These are phyloP conservation scores for Aspergillus neoniger DNA, from an alignment of 2,329 filamentous ascomycete species.

Conservation along the genomic window DNA sequence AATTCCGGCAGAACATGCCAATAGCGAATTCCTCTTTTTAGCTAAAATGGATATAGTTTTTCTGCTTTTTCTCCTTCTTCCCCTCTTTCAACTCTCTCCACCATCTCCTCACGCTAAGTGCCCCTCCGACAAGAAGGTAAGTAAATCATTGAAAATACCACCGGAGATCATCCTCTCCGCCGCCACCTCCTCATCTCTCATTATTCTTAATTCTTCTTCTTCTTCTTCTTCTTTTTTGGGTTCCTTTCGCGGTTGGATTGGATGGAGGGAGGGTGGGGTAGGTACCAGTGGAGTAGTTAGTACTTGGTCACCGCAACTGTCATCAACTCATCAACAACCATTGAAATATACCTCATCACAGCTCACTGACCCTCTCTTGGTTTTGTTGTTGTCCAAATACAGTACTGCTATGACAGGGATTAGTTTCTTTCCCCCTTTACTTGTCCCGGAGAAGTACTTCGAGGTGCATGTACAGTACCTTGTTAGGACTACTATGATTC, in stretches of 20 bases:
- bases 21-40: neutral
- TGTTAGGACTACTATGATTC: no score
- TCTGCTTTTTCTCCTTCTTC: neutral
- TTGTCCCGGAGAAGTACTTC: no score
- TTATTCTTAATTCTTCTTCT: neutral
- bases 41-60: neutral
- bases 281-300: no score
- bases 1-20: neutral
- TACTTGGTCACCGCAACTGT: constrained; percentile 12
- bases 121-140: neutral
- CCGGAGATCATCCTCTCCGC: constrained; percentile 1
- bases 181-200: constrained; percentile 4
- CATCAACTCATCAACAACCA: constrained; percentile 4
- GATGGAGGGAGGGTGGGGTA: constrained; percentile 9
- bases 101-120: constrained; percentile 7
- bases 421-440: no score
- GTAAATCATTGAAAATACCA: neutral
- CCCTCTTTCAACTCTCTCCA: neutral
- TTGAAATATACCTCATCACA: neutral
- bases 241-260: neutral
- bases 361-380: neutral
- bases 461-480: no score
- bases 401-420: neutral
- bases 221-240: neutral
- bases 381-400: neutral